phyloP scores from a whole-genome alignment of 768 basidiomycete species.

The Auricularia sp. region DNA sequence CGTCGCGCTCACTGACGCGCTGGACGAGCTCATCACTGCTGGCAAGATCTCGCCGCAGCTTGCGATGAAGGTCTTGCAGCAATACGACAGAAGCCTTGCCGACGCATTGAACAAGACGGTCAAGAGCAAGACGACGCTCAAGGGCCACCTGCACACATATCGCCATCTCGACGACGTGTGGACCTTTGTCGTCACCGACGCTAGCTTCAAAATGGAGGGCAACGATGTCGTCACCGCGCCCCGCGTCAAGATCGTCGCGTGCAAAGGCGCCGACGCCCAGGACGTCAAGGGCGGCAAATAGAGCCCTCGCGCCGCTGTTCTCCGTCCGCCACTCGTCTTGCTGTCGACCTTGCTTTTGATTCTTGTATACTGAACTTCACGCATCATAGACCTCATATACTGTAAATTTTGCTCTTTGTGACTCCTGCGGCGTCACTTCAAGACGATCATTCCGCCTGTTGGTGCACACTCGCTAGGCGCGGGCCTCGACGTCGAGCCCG shows the following conservation, averaged over 20 bases:
- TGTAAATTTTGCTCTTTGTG: too few relatives aligned
- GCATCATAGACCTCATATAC: too few relatives aligned
- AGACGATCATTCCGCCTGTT: too few relatives aligned
- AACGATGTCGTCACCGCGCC: conserved; percentile 63
- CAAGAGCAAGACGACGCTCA: conserved; percentile 88
- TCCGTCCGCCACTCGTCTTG: background rate
- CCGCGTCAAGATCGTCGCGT: conserved; percentile 95
- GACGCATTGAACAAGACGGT: conserved; percentile 89
- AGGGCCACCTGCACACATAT: conserved; percentile 92
- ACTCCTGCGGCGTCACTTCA: too few relatives aligned
- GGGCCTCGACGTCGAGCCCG: too few relatives aligned
- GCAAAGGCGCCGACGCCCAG: conserved; percentile 81
- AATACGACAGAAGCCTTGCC: conserved; percentile 96
- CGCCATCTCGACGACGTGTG: conserved; percentile 93
- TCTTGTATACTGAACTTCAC: too few relatives aligned
- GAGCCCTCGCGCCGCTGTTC: background rate
- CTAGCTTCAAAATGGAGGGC: conserved; percentile 91
- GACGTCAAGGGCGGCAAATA: conserved; percentile 46
- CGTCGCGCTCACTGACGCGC: conserved; percentile 92
- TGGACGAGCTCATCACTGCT: conserved; percentile 95
- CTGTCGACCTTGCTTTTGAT: background rate
- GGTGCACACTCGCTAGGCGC: too few relatives aligned
- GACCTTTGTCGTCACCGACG: conserved; percentile 95
- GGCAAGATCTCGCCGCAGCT: conserved; percentile 95
- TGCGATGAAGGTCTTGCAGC: conserved; percentile 96